phyloP scores from a whole-genome alignment of 2,329 filamentous ascomycete species.

The Paecilomyces fulvus region DNA sequence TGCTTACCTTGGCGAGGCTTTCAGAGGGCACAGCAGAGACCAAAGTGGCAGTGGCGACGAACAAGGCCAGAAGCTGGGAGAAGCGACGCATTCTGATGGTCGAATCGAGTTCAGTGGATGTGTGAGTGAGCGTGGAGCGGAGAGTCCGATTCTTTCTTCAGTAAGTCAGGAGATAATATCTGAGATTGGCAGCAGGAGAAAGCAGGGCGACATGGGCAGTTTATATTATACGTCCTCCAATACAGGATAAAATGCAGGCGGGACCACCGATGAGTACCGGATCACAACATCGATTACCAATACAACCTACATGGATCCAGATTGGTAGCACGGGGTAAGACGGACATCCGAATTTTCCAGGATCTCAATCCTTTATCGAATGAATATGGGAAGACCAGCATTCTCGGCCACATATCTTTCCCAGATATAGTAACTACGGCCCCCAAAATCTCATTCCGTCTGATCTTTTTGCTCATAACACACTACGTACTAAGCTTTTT shows the following conservation, averaged over 20 bases:
- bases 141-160: neutral
- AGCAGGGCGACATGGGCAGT: neutral
- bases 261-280: neutral
- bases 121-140: neutral
- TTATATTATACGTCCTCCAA: neutral
- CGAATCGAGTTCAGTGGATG: neutral
- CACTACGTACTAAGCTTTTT: neutral
- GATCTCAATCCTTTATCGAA: neutral
- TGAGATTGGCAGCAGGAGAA: neutral
- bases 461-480: neutral
- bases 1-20: neutral
- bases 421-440: neutral
- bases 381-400: neutral
- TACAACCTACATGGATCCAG: neutral
- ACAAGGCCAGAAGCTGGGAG: neutral
- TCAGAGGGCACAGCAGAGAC: neutral
- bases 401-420: neutral
- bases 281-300: neutral
- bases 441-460: neutral
- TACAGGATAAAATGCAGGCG: neutral
- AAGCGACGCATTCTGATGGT: neutral
- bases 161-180: neutral
- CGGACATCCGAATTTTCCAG: neutral
- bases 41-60: neutral
- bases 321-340: neutral